phyloP scores from a whole-genome alignment of 805 yeast species.

The Saccharomycopsis fermentans region DNA sequence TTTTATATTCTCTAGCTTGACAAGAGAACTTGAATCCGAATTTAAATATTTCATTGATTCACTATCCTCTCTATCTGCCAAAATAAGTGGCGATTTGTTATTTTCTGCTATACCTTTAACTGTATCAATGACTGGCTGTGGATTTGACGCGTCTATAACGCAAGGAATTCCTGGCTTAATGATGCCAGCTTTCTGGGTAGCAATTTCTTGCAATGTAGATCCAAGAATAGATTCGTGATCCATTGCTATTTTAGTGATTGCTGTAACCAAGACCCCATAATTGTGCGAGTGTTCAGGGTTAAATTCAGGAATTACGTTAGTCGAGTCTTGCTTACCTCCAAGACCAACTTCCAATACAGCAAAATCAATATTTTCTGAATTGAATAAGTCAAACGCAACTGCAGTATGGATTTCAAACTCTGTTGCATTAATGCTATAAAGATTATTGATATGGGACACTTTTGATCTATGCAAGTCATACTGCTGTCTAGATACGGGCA shows the following conservation, averaged over 20 bases:
- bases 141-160: constrained; percentile 66
- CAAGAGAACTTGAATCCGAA: background rate
- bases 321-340: constrained; percentile 85
- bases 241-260: constrained; percentile 73
- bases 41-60: background rate
- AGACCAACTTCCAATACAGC: constrained; percentile 92
- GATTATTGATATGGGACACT: constrained; percentile 33
- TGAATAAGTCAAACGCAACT: constrained; percentile 71
- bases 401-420: constrained; percentile 85
- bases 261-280: constrained; percentile 47
- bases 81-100: constrained; percentile 24
- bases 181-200: constrained; percentile 80
- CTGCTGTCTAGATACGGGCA: constrained; percentile 36
- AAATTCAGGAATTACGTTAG: constrained; percentile 48
- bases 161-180: constrained; percentile 51
- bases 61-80: constrained; percentile 10
- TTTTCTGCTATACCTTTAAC: constrained; percentile 31
- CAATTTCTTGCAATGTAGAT: constrained; percentile 50
- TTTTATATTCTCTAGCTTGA: background rate
- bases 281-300: background rate
- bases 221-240: constrained; percentile 84
- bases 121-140: constrained; percentile 36
- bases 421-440: constrained; percentile 51
- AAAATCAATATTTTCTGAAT: constrained; percentile 44
- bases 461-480: constrained; percentile 37